A percentile compares a stretch with the other conserved stretches of the same genome.
phyloP scores from a whole-genome alignment of 1,284 basidiomycete genomes.

The Quambalaria eucalypti region DNA sequence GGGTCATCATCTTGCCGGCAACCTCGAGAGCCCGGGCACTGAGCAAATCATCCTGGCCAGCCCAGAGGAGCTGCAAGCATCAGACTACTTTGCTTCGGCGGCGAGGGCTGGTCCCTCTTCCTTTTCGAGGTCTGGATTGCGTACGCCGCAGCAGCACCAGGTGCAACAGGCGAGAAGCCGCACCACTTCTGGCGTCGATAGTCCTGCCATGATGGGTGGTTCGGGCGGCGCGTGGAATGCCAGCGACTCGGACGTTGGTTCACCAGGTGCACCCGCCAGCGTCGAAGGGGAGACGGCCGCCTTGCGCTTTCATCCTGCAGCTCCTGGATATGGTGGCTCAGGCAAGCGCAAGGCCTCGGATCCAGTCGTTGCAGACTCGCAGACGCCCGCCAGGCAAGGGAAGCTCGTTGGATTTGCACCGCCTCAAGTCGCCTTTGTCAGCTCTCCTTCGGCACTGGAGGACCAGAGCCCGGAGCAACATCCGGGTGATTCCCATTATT shows the following conservation, averaged over 20 bases:
- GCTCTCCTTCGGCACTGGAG: background rate
- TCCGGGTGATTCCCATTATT: conserved; percentile 3
- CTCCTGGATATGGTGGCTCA: too few species aligned
- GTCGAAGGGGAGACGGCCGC: background rate
- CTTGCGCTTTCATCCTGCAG: background rate
- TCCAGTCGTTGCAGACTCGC: too few species aligned
- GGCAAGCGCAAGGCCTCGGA: too few species aligned
- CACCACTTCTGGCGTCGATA: background rate
- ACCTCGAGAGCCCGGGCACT: too few species aligned
- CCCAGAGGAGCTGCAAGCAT: background rate
- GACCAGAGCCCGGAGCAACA: too few species aligned
- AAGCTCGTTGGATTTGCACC: background rate
- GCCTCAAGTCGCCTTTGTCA: background rate
- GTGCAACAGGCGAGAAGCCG: too few species aligned
- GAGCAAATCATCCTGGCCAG: background rate
- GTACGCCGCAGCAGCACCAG: too few species aligned
- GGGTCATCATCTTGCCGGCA: too few species aligned
- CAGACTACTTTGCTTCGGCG: background rate
- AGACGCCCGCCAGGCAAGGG: background rate
- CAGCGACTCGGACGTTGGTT: background rate
- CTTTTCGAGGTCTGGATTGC: too few species aligned
- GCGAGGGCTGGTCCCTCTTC: background rate
- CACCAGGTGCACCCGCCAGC: too few species aligned
- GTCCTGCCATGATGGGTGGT: background rate
- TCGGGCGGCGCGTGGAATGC: background rate